These are phyloP conservation scores for Russula sp. DNA, from an alignment of 768 basidiomycete genomes.

Conservation along the genomic window DNA sequence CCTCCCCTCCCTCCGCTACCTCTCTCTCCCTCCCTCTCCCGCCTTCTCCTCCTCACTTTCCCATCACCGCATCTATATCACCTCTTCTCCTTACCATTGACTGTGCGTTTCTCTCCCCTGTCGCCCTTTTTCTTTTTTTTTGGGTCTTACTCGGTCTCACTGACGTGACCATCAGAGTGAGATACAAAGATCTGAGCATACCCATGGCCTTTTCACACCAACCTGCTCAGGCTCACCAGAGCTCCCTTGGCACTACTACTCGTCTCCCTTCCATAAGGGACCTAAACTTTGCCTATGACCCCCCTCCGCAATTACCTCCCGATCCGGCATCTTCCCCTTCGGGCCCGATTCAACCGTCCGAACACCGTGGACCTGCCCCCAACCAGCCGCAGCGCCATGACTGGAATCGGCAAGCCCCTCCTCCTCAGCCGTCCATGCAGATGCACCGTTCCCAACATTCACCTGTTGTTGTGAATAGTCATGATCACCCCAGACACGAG, in stretches of 20 bases:
- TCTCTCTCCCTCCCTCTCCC: constrained; percentile 28
- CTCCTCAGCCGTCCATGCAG: constrained; percentile 16
- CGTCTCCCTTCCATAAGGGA: constrained; percentile 69
- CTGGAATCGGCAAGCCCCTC: constrained; percentile 18
- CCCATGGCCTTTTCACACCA: constrained; percentile 47
- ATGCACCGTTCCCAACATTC: constrained; percentile 23
- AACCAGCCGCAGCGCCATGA: constrained; percentile 33
- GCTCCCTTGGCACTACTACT: constrained; percentile 36
- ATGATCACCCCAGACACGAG: constrained; percentile 27
- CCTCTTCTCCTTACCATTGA: background rate
- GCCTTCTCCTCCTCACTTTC: background rate
- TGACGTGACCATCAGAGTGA: background rate
- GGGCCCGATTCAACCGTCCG: constrained; percentile 27
- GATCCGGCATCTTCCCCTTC: constrained; percentile 29
- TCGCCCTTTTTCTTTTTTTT: background rate
- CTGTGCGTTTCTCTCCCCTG: background rate
- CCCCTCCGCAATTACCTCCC: constrained; percentile 26
- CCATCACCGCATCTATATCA: background rate
- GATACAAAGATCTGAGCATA: constrained; percentile 3
- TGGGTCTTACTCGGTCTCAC: background rate
- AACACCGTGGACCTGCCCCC: constrained; percentile 25
- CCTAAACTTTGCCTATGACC: constrained; percentile 50
- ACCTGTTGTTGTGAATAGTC: constrained; percentile 21
- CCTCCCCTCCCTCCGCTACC: constrained; percentile 24
- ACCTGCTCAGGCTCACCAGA: constrained; percentile 33